phyloP scores from a whole-genome alignment of 148 eudicot species.

The Fagopyrum esculentum region DNA sequence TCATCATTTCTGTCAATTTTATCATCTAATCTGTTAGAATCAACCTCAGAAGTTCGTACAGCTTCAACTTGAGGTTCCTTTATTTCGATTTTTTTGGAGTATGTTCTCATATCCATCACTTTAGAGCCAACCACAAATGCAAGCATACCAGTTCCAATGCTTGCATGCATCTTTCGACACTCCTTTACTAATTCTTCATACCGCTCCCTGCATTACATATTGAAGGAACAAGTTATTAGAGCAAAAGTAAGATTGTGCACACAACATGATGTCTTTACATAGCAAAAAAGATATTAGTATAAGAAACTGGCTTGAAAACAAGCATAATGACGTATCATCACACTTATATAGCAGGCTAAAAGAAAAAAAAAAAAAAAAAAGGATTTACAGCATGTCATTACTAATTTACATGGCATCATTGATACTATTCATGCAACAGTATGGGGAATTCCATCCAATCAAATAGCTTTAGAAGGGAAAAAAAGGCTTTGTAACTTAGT shows the following conservation, averaged over 20 bases:
- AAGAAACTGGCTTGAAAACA: not conserved
- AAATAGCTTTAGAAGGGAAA: not conserved
- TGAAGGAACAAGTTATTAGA: conserved; percentile 4
- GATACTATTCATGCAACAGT: not conserved
- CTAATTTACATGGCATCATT: not conserved
- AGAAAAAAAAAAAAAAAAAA: not conserved
- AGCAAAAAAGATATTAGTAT: not conserved
- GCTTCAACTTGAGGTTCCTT: conserved; percentile 48
- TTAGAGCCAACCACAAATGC: conserved; percentile 92
- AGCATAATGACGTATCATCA: not conserved
- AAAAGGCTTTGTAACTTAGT: not conserved
- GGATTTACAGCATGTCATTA: not conserved
- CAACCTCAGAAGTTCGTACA: conserved; percentile 35
- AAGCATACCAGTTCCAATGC: conserved; percentile 91
- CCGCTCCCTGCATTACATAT: conserved; percentile 58
- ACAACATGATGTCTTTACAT: not conserved
- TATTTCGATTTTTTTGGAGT: conserved; percentile 50
- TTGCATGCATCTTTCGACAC: conserved; percentile 92
- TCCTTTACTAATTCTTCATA: conserved; percentile 75
- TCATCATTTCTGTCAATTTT: conserved; percentile 40
- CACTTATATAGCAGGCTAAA: not conserved
- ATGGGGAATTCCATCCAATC: not conserved
- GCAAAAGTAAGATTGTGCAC: conserved; percentile 7
- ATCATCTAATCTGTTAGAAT: conserved; percentile 33
- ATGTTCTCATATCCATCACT: conserved; percentile 90